Conservation (phyloP, 1,284 basidiomycete species). For the Ustilago nuda region DNA sequence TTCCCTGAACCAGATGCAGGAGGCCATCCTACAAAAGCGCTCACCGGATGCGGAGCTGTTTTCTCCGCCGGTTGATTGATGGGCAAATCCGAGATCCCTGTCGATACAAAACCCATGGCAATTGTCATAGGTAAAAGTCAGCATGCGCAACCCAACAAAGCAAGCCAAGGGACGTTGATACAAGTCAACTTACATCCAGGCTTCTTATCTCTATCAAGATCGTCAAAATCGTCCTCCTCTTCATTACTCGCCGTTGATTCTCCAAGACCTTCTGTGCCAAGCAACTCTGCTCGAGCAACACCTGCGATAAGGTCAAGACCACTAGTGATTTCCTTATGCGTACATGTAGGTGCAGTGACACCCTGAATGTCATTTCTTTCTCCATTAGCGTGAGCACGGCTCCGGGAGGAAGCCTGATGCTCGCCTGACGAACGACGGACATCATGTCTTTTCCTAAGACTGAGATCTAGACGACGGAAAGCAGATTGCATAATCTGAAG, state of each 20-base stretch:
- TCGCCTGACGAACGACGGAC: constrained; percentile 10
- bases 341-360: constrained; percentile 1
- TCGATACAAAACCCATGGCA: background rate
- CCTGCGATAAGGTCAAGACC: constrained; percentile 49
- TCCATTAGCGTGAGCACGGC: constrained; percentile 1
- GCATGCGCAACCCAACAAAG: background rate
- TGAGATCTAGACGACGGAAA: constrained; percentile 44
- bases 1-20: constrained; percentile 14
- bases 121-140: background rate
- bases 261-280: constrained; percentile 32
- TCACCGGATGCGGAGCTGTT: constrained; percentile 44
- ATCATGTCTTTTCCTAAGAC: constrained; percentile 38
- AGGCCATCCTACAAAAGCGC: constrained; percentile 49
- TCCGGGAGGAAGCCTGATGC: constrained; percentile 13
- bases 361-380: constrained; percentile 13
- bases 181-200: constrained; percentile 36
- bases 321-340: constrained; percentile 41
- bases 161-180: background rate
- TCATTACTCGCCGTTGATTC: constrained; percentile 37
- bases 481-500: constrained; percentile 55
- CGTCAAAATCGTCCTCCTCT: constrained; percentile 40
- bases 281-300: constrained; percentile 42
- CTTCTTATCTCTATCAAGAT: constrained; percentile 35
- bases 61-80: constrained; percentile 52
- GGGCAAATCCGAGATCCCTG: constrained; percentile 51